Percentiles rank a stretch among this genome's conserved stretches.
Conservation (phyloP, 108 stramenopile genomes). For the Phaeodactylum tricornutum region DNA sequence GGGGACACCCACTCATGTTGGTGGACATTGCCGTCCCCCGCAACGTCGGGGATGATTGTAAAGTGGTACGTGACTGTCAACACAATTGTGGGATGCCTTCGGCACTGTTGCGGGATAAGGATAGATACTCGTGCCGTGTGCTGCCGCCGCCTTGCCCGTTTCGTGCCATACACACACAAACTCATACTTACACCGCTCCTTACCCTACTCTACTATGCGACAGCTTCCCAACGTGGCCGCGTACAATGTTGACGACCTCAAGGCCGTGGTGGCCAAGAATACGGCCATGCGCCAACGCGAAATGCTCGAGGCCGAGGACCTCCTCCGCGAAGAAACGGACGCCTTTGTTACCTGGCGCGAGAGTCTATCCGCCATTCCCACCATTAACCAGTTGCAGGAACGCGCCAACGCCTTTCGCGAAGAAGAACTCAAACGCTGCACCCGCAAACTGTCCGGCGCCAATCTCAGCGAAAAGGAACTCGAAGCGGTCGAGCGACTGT, state of each 20-base stretch:
- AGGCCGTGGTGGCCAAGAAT: constrained; percentile 96
- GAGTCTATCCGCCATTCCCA: constrained; percentile 91
- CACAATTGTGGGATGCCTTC: too few species aligned
- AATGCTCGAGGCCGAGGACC: constrained; percentile 94
- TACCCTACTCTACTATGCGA: constrained; percentile 1
- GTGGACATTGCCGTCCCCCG: constrained; percentile 98
- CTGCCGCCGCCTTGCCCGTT: too few species aligned
- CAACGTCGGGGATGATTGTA: constrained; percentile 88
- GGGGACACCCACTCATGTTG: constrained; percentile 82
- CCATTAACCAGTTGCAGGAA: constrained; percentile 92
- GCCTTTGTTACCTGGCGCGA: constrained; percentile 88
- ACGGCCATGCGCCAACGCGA: constrained; percentile 91
- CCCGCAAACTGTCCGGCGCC: constrained; percentile 74
- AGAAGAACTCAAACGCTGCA: constrained; percentile 87
- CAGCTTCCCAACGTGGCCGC: constrained; percentile 72
- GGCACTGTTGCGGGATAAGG: too few species aligned
- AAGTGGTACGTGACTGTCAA: constrained; percentile 40
- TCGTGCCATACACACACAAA: too few species aligned
- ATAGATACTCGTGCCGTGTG: too few species aligned
- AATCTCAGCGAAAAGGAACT: constrained; percentile 86
- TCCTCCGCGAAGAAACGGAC: constrained; percentile 80
- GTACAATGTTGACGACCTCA: constrained; percentile 97
- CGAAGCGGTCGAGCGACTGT: constrained; percentile 92
- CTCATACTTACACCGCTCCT: too few species aligned
- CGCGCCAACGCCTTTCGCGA: constrained; percentile 87